Percentiles rank a stretch among this genome's conserved stretches.
These are phyloP conservation scores for Thelonectria rubi DNA, from an alignment of 2,329 filamentous ascomycete species.

Conservation along the genomic window DNA sequence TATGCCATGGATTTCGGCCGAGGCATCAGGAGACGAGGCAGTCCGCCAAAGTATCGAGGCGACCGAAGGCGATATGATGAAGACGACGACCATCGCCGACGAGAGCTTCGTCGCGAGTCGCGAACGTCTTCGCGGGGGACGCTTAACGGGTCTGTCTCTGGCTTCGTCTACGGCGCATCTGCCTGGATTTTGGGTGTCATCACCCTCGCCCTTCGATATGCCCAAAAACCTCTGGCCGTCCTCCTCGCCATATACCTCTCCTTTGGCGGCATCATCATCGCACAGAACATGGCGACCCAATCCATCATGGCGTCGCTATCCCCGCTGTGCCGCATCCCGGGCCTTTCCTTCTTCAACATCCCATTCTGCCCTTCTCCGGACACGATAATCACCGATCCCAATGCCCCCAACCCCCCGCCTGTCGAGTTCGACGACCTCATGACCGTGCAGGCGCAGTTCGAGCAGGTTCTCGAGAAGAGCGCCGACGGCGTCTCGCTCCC, in stretches of 20 bases:
- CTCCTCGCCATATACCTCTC: constrained; percentile 69
- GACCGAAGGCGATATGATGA: constrained; percentile 29
- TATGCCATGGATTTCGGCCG: constrained; percentile 35
- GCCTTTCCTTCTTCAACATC: constrained; percentile 66
- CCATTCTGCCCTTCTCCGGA: constrained; percentile 66
- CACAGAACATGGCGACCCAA: constrained; percentile 68
- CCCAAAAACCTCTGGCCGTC: constrained; percentile 71
- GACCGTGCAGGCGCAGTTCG: constrained; percentile 77
- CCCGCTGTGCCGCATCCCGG: constrained; percentile 76
- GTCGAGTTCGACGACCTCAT: constrained; percentile 81
- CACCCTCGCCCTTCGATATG: constrained; percentile 65
- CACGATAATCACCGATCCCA: constrained; percentile 39
- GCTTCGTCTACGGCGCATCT: constrained; percentile 51
- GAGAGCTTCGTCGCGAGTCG: constrained; percentile 19
- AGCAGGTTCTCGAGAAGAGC: constrained; percentile 75
- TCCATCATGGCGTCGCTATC: constrained; percentile 70
- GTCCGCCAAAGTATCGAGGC: constrained; percentile 39
- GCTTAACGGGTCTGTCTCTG: constrained; percentile 49
- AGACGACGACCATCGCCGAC: constrained; percentile 26
- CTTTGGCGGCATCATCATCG: constrained; percentile 65
- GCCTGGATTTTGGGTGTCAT: constrained; percentile 66
- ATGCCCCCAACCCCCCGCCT: constrained; percentile 36
- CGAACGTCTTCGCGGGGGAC: constrained; percentile 41
- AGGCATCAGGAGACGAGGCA: constrained; percentile 44
- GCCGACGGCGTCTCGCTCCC: constrained; percentile 73